These are phyloP conservation scores for Rhodamnia argentea DNA, from an alignment of 345 rosid genomes.

Conservation along the genomic window DNA sequence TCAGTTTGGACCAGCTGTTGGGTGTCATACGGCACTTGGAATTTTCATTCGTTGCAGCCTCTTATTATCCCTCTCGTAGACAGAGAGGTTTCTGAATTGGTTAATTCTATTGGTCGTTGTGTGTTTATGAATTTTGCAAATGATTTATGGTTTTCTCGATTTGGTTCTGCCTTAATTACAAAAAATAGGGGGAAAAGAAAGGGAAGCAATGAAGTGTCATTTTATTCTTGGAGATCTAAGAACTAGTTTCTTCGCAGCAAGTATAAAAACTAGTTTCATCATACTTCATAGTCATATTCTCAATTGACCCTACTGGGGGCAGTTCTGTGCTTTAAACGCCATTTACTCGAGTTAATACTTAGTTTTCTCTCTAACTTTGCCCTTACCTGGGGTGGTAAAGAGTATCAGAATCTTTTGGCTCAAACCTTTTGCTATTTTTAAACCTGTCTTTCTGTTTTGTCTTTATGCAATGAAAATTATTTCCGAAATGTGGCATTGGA, in stretches of 20 bases:
- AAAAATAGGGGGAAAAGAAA: neutral
- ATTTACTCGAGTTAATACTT: neutral
- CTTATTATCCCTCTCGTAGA: neutral
- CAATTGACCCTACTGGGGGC: neutral
- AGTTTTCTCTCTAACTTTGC: neutral
- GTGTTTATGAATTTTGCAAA: neutral
- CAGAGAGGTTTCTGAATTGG: neutral
- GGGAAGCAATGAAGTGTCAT: neutral
- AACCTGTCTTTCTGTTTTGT: neutral
- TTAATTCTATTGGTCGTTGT: neutral
- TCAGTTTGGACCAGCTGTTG: neutral
- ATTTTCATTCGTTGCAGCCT: neutral
- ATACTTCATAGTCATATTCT: neutral
- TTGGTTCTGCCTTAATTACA: neutral
- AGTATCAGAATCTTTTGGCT: neutral
- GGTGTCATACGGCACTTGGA: neutral
- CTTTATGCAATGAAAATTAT: neutral
- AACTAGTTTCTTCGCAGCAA: neutral
- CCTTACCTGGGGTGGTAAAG: neutral
- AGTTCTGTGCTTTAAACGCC: neutral
- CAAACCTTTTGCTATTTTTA: neutral
- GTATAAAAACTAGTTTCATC: neutral
- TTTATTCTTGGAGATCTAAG: neutral
- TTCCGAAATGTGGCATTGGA: neutral
- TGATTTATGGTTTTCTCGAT: neutral